Evolutionary conservation across 2,329 filamentous ascomycete genomes (phyloP), one percentile per base, ranked within the genome.

Genomic region (Aspergillus sclerotialis): DNA sequence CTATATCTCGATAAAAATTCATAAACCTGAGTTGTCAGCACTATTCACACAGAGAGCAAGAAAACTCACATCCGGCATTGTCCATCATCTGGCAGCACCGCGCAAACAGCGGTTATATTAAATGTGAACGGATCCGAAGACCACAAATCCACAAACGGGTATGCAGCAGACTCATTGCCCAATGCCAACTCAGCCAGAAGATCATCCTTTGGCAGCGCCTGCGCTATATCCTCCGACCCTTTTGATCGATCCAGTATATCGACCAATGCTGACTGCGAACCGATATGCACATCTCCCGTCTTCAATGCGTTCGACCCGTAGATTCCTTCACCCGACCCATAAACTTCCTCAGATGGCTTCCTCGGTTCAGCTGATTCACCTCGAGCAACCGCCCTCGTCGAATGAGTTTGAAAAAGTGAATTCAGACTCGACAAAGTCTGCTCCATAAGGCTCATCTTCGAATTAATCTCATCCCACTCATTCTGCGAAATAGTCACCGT

Each of bases 61-160:
- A n/a, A 16, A n/a, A 42, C 53, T 45, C 34, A 58, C 52, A 43
- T 48, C 27, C 43, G 35, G 38, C 73, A 73, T 48, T 76, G 67
- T 8, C 60, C 60, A 44, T 78, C 75, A 37, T 65, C 69, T 0
- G 75, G 75, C 16, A 78, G 52, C 5, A 73, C 70, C 42, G 68
- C 72, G 26, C 71, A 72, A 4, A 78, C 62, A 35, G 75, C 73
- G 23, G 64, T 66, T 7, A 74, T 70, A 45, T 74, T 69, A 34
- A 69, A 64, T 15, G 73, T 64, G 4, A 66, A 73, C 4, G 70
- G 73, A 43, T 77, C 72, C 2, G 72, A 74, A n/a, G 75, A 75
- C 73, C 74, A 78, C 7, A 78, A 60, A 46, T 77, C 75, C 13
- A 78, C 73, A 42, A 78, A 78, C 3, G 75, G 75, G 44, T 78